These are phyloP conservation scores for Saccharomyces hybrid DNA, from an alignment of 1,139 yeast genomes.

Conservation along the genomic window DNA sequence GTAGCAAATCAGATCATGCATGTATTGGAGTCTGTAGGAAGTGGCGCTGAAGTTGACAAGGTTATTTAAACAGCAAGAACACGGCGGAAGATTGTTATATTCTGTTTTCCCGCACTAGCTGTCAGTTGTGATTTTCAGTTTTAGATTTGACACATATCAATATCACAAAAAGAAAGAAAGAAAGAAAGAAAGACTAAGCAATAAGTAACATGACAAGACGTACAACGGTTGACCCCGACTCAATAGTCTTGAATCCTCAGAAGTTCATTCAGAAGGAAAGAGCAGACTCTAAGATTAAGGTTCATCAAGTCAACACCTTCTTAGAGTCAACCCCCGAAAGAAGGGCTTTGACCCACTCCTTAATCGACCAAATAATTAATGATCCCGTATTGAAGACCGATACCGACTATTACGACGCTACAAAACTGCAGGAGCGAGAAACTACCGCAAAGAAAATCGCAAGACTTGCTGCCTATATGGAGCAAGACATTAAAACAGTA, in stretches of 20 bases:
- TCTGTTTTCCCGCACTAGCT: too few species aligned
- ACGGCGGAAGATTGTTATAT: neutral
- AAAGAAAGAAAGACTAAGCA: too few species aligned
- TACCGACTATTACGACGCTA: slow-evolving; percentile 46
- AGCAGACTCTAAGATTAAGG: slow-evolving; percentile 38
- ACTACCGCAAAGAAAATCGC: slow-evolving; percentile 46
- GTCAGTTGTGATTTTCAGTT: too few species aligned
- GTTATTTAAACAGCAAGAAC: neutral
- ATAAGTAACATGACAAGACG: slow-evolving; percentile 24
- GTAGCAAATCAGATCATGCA: neutral
- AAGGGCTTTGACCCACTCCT: slow-evolving; percentile 42
- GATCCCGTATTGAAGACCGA: slow-evolving; percentile 49
- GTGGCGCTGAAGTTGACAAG: too few species aligned
- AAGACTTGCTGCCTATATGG: slow-evolving; percentile 44
- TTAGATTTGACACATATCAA: neutral
- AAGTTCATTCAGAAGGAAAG: slow-evolving; percentile 43
- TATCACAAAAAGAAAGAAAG: neutral
- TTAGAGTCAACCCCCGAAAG: slow-evolving; percentile 47
- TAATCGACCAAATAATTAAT: slow-evolving; percentile 42
- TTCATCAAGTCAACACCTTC: slow-evolving; percentile 44
- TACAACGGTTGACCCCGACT: slow-evolving; percentile 17
- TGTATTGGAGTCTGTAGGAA: neutral
- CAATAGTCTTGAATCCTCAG: slow-evolving; percentile 25
- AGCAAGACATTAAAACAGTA: slow-evolving; percentile 34
- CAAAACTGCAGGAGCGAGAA: slow-evolving; percentile 44